A percentile compares a stretch with the other conserved stretches of the same genome.
Conservation (phyloP, 2,329 filamentous ascomycete species). For the Arachnopeziza araneosa region DNA sequence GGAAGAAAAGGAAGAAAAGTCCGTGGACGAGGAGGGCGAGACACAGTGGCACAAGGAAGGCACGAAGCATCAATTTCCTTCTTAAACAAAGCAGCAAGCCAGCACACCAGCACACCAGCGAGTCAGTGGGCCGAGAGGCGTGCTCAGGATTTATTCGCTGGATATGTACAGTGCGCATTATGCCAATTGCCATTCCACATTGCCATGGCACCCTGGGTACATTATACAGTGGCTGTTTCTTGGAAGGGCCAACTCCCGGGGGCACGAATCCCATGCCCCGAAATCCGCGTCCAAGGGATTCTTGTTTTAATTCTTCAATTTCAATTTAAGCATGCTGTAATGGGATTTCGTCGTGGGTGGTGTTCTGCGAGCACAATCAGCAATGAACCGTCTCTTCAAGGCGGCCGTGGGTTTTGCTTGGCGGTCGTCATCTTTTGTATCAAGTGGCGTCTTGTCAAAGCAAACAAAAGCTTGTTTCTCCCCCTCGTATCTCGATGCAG, state of each 20-base stretch:
- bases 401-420: neutral
- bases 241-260: neutral
- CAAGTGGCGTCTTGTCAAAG: neutral
- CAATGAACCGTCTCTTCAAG: too few species aligned
- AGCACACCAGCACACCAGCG: too few species aligned
- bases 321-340: too few species aligned
- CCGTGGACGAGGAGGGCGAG: too few species aligned
- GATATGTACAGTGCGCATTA: neutral
- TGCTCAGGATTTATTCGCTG: neutral
- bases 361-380: too few species aligned
- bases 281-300: too few species aligned
- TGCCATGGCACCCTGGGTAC: neutral
- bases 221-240: neutral
- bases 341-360: too few species aligned
- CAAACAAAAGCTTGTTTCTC: neutral
- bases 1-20: neutral
- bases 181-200: neutral
- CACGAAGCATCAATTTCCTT: too few species aligned
- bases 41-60: too few species aligned
- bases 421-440: neutral
- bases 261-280: too few species aligned
- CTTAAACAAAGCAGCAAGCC: too few species aligned
- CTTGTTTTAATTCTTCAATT: too few species aligned
- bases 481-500: neutral
- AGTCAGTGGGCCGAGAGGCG: neutral